Percentiles rank a stretch among this genome's conserved stretches.
Evolutionary conservation across 768 basidiomycete species (phyloP).

Genomic region (Leucosporidium creatinivorum): DNA sequence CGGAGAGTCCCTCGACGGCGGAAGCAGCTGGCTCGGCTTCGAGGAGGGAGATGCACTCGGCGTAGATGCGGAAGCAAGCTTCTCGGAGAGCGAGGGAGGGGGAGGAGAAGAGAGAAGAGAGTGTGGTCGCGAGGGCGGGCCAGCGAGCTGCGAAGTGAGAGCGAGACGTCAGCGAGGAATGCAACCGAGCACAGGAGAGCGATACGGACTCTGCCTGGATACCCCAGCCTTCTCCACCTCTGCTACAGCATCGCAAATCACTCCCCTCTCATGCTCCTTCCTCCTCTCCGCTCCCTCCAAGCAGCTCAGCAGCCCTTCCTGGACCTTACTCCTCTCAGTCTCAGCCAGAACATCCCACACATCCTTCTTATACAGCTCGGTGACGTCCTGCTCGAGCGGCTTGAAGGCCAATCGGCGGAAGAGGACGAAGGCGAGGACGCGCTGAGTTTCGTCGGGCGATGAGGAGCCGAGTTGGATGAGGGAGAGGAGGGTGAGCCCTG

Average conservation of each 20-base stretch:
- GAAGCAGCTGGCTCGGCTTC: neutral
- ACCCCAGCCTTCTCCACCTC: neutral
- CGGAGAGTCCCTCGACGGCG: slow-evolving; percentile 1
- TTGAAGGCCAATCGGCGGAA: slow-evolving; percentile 72
- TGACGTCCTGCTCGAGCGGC: slow-evolving; percentile 50
- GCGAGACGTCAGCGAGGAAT: neutral
- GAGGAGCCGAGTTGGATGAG: neutral
- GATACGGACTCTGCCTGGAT: neutral
- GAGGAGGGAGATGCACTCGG: slow-evolving; percentile 1
- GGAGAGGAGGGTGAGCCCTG: neutral
- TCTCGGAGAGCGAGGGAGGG: neutral
- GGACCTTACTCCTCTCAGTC: slow-evolving; percentile 59
- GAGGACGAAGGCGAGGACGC: slow-evolving; percentile 66
- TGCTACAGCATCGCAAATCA: slow-evolving; percentile 2
- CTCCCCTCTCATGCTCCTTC: slow-evolving; percentile 1
- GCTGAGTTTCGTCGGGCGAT: neutral
- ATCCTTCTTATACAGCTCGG: neutral
- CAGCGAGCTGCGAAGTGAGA: neutral
- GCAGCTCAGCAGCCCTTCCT: slow-evolving; percentile 63
- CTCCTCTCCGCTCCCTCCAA: slow-evolving; percentile 39
- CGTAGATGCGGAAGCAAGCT: slow-evolving; percentile 3
- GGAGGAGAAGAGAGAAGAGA: neutral
- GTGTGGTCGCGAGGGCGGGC: neutral
- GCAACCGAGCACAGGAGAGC: neutral
- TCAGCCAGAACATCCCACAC: slow-evolving; percentile 69